Percentiles rank a stretch among this genome's conserved stretches.
Evolutionary conservation across 768 basidiomycete genomes (phyloP).

Genomic region (Leucosporidium creatinivorum): DNA sequence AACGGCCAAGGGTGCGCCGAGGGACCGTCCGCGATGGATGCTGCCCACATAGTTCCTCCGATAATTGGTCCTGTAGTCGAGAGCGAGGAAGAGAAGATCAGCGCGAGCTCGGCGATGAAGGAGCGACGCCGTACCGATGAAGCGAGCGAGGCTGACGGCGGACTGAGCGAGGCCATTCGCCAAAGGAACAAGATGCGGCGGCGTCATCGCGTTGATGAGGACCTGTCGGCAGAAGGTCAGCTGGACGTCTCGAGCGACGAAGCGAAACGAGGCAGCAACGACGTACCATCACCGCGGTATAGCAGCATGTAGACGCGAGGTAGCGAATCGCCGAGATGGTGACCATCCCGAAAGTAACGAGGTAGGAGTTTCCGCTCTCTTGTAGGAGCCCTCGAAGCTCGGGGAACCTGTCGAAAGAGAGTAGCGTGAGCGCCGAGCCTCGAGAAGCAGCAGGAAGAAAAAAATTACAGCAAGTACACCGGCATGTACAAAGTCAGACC

Average conservation of each 20-base stretch:
- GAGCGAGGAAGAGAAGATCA: background rate
- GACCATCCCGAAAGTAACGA: slow-evolving; percentile 70
- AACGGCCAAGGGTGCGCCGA: slow-evolving; percentile 70
- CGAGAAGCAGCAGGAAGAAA: too few species aligned
- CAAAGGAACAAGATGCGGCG: slow-evolving; percentile 75
- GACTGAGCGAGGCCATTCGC: slow-evolving; percentile 96
- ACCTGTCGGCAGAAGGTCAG: slow-evolving; percentile 5
- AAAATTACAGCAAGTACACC: slow-evolving; percentile 24
- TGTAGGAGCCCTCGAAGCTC: slow-evolving; percentile 33
- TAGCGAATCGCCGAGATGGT: slow-evolving; percentile 36
- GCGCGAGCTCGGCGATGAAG: slow-evolving; percentile 23
- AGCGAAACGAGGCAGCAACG: slow-evolving; percentile 74
- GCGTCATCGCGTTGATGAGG: slow-evolving; percentile 60
- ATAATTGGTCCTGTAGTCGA: slow-evolving; percentile 23
- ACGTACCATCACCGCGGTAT: slow-evolving; percentile 76
- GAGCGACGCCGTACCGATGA: slow-evolving; percentile 49
- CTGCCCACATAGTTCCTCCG: slow-evolving; percentile 60
- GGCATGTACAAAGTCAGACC: slow-evolving; percentile 45
- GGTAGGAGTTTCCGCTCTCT: slow-evolving; percentile 56
- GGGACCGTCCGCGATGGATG: slow-evolving; percentile 60
- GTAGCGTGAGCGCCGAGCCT: too few species aligned
- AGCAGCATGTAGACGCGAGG: slow-evolving; percentile 55
- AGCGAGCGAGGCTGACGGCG: slow-evolving; percentile 85
- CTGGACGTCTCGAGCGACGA: too few species aligned
- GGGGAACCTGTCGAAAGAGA: slow-evolving; percentile 17